These are phyloP conservation scores for Ogataea paraovalis DNA, from an alignment of 805 yeast genomes.

Conservation along the genomic window DNA sequence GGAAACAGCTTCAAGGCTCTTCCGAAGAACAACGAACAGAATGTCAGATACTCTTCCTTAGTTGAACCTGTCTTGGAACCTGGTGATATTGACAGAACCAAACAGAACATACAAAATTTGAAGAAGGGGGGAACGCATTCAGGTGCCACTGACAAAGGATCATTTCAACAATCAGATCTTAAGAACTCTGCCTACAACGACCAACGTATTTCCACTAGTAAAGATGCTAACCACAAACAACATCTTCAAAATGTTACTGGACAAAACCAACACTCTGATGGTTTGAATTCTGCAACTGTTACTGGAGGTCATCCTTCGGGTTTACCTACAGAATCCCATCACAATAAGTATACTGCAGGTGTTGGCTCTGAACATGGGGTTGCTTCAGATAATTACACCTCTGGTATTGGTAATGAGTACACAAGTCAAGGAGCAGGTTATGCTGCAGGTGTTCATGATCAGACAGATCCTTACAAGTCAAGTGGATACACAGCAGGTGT, in stretches of 20 bases:
- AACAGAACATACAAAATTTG: not conserved
- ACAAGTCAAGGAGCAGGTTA: not conserved
- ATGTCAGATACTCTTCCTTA: constrained; percentile 25
- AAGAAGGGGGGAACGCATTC: not conserved
- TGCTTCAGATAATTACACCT: not conserved
- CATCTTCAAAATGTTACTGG: no score
- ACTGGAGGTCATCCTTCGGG: constrained; percentile 4
- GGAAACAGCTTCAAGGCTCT: constrained; percentile 14
- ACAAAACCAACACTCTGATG: no score
- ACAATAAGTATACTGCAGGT: not conserved
- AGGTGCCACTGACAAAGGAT: no score
- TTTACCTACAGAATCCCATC: not conserved
- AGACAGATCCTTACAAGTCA: not conserved
- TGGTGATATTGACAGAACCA: constrained; percentile 14
- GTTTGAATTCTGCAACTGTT: no score
- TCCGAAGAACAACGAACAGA: constrained; percentile 10
- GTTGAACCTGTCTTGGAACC: constrained; percentile 25
- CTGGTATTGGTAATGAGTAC: constrained; percentile 4
- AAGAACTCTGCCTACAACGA: no score
- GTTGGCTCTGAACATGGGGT: not conserved
- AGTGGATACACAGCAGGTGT: not conserved
- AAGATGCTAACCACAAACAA: no score
- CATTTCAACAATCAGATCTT: no score
- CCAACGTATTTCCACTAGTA: no score
- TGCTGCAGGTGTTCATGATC: not conserved